Evolutionary conservation across 2,329 filamentous ascomycete species (phyloP), one percentile per base, ranked within the genome.

Genomic region (Zasmidium citrigriseum): DNA sequence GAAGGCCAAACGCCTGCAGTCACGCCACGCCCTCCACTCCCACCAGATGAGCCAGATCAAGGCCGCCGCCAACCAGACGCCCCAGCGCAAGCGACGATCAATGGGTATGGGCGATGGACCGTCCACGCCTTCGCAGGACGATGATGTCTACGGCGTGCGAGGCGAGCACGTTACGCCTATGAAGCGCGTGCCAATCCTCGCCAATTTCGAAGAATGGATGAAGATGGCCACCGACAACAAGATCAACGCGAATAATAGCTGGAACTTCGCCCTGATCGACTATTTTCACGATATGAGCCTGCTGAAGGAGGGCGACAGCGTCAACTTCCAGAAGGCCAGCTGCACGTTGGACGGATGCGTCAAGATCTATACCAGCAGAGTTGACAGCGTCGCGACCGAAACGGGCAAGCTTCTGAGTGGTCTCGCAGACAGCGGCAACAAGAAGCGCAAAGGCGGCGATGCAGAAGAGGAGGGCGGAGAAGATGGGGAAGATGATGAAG

Each of bases 121-220:
- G 10, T 72, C 74, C 27, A 85, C 83, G 3, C 83, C 83, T 9
- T 62, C 60, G 78, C 62, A 81, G 80, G 63, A 86, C 34, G 81
- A 86, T 59, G 79, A 87, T 62, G 52, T 52, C 68, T 77, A 75
- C 38, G 71, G 73, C 59, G 88, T 90, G 47, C 86, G 85, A 58
- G 89, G 90, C 27, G 86, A 82, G 63, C 90, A 89, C 38, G 89
- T 96, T 54, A 97, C 95, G 59, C 95, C 93, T 54, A 93, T 96
- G 89, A 96, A 96, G 82, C 89, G 93, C 61, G 91, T 96, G 24
- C 95, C 95, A 1, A 89, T 99, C 68, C 81, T 99, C 55, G 95
- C 95, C 70, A 99, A 99, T 77, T 99, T 98, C 69, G 95, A 99
- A 75, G 95, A 99, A 74, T 98, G 93, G 95, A 98, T 99, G 92